A percentile compares a stretch with the other conserved stretches of the same genome.
These are phyloP conservation scores for Cryptosporidium baileyi DNA, from an alignment of 169 alveolate species.

Conservation along the genomic window DNA sequence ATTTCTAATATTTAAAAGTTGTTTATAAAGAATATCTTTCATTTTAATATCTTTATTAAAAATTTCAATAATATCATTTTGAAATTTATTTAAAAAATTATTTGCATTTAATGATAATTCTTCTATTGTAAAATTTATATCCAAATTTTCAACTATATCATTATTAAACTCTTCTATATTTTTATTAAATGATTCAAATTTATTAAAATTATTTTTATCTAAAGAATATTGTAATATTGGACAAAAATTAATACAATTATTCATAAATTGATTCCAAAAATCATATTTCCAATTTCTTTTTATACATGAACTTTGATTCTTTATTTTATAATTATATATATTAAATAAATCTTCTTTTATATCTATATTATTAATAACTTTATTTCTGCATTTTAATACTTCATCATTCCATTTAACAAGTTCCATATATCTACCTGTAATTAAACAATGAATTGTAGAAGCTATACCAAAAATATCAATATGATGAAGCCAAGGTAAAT, in stretches of 20 bases:
- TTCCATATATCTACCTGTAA: constrained; percentile 68
- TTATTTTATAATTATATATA: constrained; percentile 34
- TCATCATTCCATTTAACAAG: constrained; percentile 49
- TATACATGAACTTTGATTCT: constrained; percentile 43
- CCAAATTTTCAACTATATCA: background rate
- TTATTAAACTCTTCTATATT: too few species aligned
- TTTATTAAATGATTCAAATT: background rate
- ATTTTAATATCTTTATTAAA: constrained; percentile 2
- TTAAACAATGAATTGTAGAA: constrained; percentile 36
- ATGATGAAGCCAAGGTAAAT: constrained; percentile 59
- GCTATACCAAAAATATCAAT: constrained; percentile 65
- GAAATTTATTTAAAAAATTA: background rate
- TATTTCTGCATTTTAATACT: background rate
- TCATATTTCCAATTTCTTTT: constrained; percentile 50
- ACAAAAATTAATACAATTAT: constrained; percentile 35
- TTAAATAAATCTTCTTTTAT: background rate
- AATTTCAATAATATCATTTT: constrained; percentile 7
- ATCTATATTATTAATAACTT: background rate
- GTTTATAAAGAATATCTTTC: background rate
- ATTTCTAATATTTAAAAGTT: constrained; percentile 11
- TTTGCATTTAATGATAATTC: constrained; percentile 14
- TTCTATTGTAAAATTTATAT: constrained; percentile 9
- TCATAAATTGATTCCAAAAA: constrained; percentile 45
- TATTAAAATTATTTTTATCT: background rate
- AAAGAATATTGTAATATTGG: background rate